Conservation (phyloP, 2,329 filamentous ascomycete genomes). For the Calonectria henricotiae region DNA sequence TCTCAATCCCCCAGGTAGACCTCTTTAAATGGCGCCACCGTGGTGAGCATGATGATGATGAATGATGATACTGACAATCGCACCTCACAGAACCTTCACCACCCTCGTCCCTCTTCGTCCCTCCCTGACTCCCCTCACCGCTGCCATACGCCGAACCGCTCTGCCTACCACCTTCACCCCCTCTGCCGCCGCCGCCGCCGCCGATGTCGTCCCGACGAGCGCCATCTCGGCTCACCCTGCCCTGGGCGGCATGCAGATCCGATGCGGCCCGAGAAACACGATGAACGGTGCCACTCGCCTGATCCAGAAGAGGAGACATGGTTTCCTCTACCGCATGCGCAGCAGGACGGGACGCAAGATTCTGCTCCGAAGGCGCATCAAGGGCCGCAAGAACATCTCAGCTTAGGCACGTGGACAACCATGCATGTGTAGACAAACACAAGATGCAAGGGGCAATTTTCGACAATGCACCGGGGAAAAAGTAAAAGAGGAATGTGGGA, state of each 20-base stretch:
- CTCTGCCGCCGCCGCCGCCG: slow-evolving; percentile 45
- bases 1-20: slow-evolving; percentile 50
- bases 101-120: slow-evolving; percentile 69
- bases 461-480: too few relatives aligned
- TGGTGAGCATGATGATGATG: slow-evolving; percentile 20
- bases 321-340: slow-evolving; percentile 69
- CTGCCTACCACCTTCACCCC: slow-evolving; percentile 56
- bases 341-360: slow-evolving; percentile 70
- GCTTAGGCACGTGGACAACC: slow-evolving; percentile 36
- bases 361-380: slow-evolving; percentile 67
- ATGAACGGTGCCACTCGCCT: slow-evolving; percentile 71
- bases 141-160: slow-evolving; percentile 54
- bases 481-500: background rate
- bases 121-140: slow-evolving; percentile 57
- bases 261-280: slow-evolving; percentile 73
- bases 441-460: slow-evolving; percentile 19
- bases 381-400: slow-evolving; percentile 65
- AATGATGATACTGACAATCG: background rate
- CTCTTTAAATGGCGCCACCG: background rate
- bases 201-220: slow-evolving; percentile 65
- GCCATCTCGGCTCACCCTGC: slow-evolving; percentile 70
- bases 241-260: slow-evolving; percentile 68
- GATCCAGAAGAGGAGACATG: slow-evolving; percentile 73
- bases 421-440: background rate
- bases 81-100: slow-evolving; percentile 61